Evolutionary conservation across 2,329 filamentous ascomycete species (phyloP).

Genomic region (Periglandula ipomoeae): DNA sequence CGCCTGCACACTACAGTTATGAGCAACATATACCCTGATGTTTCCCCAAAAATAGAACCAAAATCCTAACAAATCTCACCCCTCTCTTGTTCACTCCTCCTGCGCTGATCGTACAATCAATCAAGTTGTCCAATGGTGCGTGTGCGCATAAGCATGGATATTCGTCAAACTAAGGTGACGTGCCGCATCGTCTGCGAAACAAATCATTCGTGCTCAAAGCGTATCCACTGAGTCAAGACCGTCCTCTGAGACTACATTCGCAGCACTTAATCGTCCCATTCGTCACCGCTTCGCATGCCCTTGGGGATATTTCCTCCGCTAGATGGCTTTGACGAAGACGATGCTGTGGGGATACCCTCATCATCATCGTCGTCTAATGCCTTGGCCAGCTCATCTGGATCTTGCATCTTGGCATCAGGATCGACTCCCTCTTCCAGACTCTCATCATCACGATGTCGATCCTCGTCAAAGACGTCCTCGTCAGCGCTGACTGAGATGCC

Average conservation of each 20-base stretch:
- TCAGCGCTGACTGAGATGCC: constrained; percentile 61
- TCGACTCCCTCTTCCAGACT: constrained; percentile 39
- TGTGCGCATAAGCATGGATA: not conserved
- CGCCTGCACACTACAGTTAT: not conserved
- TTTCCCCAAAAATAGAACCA: too few species aligned
- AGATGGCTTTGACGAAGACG: constrained; percentile 16
- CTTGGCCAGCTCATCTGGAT: constrained; percentile 55
- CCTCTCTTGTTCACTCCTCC: not conserved
- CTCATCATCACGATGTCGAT: constrained; percentile 37
- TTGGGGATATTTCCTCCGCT: constrained; percentile 22
- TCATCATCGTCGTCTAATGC: constrained; percentile 48
- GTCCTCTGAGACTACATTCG: too few species aligned
- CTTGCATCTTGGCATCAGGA: constrained; percentile 56
- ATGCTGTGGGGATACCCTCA: constrained; percentile 17
- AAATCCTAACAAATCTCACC: not conserved
- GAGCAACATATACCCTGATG: too few species aligned
- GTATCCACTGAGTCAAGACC: too few species aligned
- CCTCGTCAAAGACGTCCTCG: constrained; percentile 45
- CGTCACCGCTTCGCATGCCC: constrained; percentile 36
- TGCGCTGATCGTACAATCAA: not conserved
- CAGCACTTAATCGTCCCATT: constrained; percentile 31
- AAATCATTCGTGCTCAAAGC: too few species aligned
- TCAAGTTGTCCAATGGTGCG: not conserved
- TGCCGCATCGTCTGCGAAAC: too few species aligned
- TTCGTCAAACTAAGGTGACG: too few species aligned